Evolutionary conservation across 495 filamentous ascomycete genomes (phyloP).

Genomic region (Coniosporium apollinis): DNA sequence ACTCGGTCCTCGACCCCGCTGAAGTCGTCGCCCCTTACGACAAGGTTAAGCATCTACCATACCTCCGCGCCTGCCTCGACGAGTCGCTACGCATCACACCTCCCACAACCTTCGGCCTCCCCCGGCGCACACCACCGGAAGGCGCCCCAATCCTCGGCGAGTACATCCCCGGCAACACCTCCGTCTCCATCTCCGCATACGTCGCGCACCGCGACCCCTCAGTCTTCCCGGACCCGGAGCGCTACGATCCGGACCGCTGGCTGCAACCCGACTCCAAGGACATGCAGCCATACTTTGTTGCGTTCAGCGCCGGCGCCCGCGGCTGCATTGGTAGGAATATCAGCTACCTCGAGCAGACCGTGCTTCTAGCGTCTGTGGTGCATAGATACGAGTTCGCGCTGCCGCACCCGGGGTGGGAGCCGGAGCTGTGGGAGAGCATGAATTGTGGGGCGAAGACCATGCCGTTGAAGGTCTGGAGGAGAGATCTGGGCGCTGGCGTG

Average conservation of each 20-base stretch:
- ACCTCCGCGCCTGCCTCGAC: constrained; percentile 25
- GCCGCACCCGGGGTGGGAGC: constrained; percentile 1
- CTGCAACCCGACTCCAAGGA: constrained; percentile 9
- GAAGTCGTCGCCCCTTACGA: constrained; percentile 28
- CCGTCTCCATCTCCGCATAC: constrained; percentile 9
- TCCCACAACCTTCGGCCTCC: constrained; percentile 10
- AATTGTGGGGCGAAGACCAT: not conserved
- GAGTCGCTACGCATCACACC: constrained; percentile 12
- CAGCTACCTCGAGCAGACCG: constrained; percentile 13
- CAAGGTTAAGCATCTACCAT: constrained; percentile 21
- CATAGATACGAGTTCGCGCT: constrained; percentile 10
- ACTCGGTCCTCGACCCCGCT: constrained; percentile 13
- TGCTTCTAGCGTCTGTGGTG: constrained; percentile 10
- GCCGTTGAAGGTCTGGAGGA: not conserved
- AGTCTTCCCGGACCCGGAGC: constrained; percentile 10
- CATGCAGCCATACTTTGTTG: constrained; percentile 11
- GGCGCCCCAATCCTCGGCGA: constrained; percentile 10
- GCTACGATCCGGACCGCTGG: constrained; percentile 14
- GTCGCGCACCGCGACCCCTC: constrained; percentile 8
- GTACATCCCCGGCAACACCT: constrained; percentile 11
- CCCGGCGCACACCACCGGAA: constrained; percentile 11
- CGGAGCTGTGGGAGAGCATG: not conserved
- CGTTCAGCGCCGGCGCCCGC: constrained; percentile 12
- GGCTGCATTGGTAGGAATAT: constrained; percentile 16
- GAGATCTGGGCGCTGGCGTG: not conserved